A percentile compares a stretch with the other conserved stretches of the same genome.
Conservation (phyloP, 371 early-diverging fungal genomes). For the Thermomucor indicae-seudaticae region DNA sequence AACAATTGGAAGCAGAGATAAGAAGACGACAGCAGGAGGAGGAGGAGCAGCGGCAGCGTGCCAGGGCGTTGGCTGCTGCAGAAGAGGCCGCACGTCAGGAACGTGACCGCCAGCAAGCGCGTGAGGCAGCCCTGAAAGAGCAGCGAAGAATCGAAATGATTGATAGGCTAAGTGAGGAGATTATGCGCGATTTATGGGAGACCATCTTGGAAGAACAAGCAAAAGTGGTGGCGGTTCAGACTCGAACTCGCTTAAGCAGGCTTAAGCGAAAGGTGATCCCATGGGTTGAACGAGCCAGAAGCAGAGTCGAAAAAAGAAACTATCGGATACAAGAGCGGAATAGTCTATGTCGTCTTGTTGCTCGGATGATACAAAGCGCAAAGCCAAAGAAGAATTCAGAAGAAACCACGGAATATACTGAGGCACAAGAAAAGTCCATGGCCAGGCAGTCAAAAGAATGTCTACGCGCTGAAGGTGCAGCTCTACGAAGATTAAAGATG, state of each 20-base stretch:
- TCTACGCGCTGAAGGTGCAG: not conserved
- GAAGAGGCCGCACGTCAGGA: conserved; percentile 2
- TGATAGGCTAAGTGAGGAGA: no score
- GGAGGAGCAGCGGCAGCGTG: no score
- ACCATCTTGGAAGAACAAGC: conserved; percentile 1
- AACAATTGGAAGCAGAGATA: not conserved
- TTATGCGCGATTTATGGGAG: conserved; percentile 2
- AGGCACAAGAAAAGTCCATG: not conserved
- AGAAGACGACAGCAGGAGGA: no score
- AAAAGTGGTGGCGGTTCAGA: not conserved
- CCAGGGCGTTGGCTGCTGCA: conserved; percentile 1
- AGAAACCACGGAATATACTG: not conserved
- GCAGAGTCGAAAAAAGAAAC: conserved; percentile 9
- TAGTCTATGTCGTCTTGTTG: conserved; percentile 2
- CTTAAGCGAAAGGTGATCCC: conserved; percentile 7
- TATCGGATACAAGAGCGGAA: not conserved
- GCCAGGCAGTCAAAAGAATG: not conserved
- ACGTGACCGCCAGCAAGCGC: not conserved
- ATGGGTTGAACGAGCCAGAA: conserved; percentile 6
- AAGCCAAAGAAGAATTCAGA: no score
- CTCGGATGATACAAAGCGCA: not conserved
- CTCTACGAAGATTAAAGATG: not conserved
- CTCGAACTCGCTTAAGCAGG: not conserved
- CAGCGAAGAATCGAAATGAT: no score
- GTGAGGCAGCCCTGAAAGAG: not conserved